These are phyloP conservation scores for Clonostachys rosea DNA, from an alignment of 2,329 filamentous ascomycete species.

Conservation along the genomic window DNA sequence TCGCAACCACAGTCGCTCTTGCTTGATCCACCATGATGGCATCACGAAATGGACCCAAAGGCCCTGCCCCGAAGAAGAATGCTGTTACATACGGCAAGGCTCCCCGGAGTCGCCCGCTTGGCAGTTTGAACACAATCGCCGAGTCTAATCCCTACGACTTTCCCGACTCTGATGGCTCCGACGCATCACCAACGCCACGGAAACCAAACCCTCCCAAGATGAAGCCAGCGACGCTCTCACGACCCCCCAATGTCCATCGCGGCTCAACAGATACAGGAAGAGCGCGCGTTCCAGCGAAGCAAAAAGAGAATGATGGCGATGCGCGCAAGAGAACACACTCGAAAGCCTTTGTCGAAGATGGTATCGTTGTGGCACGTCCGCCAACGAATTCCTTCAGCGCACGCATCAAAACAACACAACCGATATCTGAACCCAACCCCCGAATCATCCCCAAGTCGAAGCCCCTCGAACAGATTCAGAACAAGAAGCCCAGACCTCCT, in stretches of 20 bases:
- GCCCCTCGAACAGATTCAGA: too few relatives aligned
- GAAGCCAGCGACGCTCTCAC: too few relatives aligned
- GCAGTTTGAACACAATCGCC: background rate
- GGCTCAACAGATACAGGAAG: too few relatives aligned
- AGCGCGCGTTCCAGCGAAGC: background rate
- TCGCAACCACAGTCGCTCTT: background rate
- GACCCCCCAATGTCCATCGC: too few relatives aligned
- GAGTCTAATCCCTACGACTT: slow-evolving; percentile 2
- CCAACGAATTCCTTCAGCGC: too few relatives aligned
- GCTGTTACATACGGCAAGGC: slow-evolving; percentile 1
- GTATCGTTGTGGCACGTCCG: too few relatives aligned
- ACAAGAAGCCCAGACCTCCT: too few relatives aligned
- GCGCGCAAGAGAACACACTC: slow-evolving; percentile 1
- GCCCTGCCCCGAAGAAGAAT: background rate
- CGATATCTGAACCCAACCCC: too few relatives aligned
- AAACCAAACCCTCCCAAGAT: too few relatives aligned
- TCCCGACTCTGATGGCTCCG: slow-evolving; percentile 2
- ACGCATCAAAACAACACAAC: too few relatives aligned
- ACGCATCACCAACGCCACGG: background rate
- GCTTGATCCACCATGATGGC: slow-evolving; percentile 1
- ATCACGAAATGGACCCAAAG: background rate
- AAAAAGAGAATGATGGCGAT: background rate
- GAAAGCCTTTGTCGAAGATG: background rate
- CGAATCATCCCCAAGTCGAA: too few relatives aligned
- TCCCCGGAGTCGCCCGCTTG: background rate